Conservation (phyloP, 2,329 filamentous ascomycete species). For the Dactylellina parvicollis region DNA sequence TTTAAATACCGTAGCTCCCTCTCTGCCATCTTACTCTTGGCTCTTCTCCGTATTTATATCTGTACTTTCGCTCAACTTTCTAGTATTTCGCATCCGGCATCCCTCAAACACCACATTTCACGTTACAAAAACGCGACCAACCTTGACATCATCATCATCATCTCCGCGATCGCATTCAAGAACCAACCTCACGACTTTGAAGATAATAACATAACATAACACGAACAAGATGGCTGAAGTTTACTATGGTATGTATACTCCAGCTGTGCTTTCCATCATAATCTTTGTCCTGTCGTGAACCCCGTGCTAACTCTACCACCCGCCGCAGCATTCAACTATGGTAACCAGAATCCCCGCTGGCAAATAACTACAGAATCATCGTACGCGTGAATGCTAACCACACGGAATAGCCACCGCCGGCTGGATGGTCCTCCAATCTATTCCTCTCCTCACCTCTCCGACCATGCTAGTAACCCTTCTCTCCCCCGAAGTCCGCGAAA, state of each 20-base stretch:
- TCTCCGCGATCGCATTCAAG: background rate
- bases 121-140: too few relatives aligned
- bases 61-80: background rate
- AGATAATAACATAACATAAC: background rate
- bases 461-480: conserved; percentile 71
- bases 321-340: conserved; percentile 39
- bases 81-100: too few relatives aligned
- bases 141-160: background rate
- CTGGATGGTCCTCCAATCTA: conserved; percentile 66
- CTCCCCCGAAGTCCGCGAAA: conserved; percentile 68
- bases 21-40: background rate
- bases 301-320: background rate
- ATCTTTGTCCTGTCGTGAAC: background rate
- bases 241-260: background rate
- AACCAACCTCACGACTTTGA: background rate
- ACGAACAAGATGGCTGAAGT: background rate
- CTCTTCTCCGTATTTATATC: background rate
- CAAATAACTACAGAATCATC: background rate
- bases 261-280: background rate
- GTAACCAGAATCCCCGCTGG: conserved; percentile 6
- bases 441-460: conserved; percentile 70
- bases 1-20: conserved; percentile 6
- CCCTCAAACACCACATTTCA: too few relatives aligned
- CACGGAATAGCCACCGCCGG: conserved; percentile 65
- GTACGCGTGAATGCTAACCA: background rate